Percentiles rank a stretch among this genome's conserved stretches.
These are phyloP conservation scores for Aspergillus viridinutans DNA, from an alignment of 2,329 filamentous ascomycete species.

Conservation along the genomic window DNA sequence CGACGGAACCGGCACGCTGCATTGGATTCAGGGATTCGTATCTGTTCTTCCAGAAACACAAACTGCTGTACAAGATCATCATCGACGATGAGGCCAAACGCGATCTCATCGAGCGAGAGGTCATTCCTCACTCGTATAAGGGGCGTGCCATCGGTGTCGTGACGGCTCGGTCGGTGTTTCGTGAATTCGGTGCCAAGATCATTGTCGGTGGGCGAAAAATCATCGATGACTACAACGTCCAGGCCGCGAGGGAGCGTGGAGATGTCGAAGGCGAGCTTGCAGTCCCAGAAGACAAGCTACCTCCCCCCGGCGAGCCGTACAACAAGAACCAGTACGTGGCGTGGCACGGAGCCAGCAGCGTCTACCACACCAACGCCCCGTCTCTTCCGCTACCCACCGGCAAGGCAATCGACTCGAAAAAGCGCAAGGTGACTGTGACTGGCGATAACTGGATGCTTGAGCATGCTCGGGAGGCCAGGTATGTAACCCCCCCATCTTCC, in stretches of 20 bases:
- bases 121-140: constrained; percentile 98
- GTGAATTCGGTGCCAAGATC: constrained; percentile 92
- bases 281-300: constrained; percentile 78
- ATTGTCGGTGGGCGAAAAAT: constrained; percentile 85
- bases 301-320: constrained; percentile 76
- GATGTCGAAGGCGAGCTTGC: constrained; percentile 84
- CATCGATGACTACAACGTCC: constrained; percentile 82
- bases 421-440: constrained; percentile 80
- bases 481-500: constrained; percentile 29
- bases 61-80: constrained; percentile 94
- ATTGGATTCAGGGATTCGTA: constrained; percentile 98
- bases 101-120: constrained; percentile 89
- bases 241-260: constrained; percentile 69
- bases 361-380: constrained; percentile 81
- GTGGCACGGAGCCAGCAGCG: constrained; percentile 94
- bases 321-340: constrained; percentile 99
- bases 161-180: constrained; percentile 91
- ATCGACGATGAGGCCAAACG: constrained; percentile 96
- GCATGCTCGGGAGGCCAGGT: constrained; percentile 89
- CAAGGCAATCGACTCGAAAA: constrained; percentile 72
- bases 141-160: constrained; percentile 95
- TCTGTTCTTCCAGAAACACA: constrained; percentile 97
- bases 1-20: constrained; percentile 92
- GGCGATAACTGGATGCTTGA: constrained; percentile 96
- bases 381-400: constrained; percentile 70